A percentile compares a stretch with the other conserved stretches of the same genome.
Evolutionary conservation across 2,329 filamentous ascomycete genomes (phyloP).

Genomic region (Pseudogymnoascus sp.): DNA sequence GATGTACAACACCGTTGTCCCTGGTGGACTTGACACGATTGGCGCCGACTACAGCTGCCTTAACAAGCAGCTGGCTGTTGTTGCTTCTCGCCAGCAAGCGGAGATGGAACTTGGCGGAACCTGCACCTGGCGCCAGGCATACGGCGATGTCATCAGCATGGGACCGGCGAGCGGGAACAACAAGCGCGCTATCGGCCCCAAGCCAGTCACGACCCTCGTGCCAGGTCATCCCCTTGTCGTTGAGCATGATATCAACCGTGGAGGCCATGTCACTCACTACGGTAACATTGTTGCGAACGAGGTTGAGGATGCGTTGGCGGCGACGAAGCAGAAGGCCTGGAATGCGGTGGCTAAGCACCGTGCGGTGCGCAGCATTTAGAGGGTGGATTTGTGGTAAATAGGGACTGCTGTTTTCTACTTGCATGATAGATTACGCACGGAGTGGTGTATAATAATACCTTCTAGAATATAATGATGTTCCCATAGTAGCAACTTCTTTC

Average conservation of each 20-base stretch:
- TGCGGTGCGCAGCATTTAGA: background rate
- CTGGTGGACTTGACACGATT: constrained; percentile 22
- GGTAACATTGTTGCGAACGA: background rate
- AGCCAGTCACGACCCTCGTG: background rate
- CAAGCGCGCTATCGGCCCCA: background rate
- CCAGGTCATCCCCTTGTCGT: background rate
- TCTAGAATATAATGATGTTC: constrained; percentile 1
- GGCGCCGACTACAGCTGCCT: constrained; percentile 23
- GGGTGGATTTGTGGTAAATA: background rate
- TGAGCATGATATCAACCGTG: background rate
- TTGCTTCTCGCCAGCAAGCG: background rate
- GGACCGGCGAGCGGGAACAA: background rate
- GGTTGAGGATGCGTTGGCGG: background rate
- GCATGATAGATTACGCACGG: background rate
- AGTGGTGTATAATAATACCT: constrained; percentile 5
- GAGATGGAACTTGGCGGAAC: background rate
- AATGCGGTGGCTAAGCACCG: background rate
- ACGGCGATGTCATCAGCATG: constrained; percentile 4
- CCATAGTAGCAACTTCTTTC: background rate
- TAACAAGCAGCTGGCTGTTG: constrained; percentile 17
- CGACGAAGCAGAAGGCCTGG: background rate
- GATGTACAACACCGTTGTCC: constrained; percentile 25
- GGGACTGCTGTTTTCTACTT: constrained; percentile 7
- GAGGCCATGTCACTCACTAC: background rate
- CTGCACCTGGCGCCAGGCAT: background rate